These are phyloP conservation scores for Arthrobotrys musiformis DNA, from an alignment of 2,329 filamentous ascomycete genomes.

Conservation along the genomic window DNA sequence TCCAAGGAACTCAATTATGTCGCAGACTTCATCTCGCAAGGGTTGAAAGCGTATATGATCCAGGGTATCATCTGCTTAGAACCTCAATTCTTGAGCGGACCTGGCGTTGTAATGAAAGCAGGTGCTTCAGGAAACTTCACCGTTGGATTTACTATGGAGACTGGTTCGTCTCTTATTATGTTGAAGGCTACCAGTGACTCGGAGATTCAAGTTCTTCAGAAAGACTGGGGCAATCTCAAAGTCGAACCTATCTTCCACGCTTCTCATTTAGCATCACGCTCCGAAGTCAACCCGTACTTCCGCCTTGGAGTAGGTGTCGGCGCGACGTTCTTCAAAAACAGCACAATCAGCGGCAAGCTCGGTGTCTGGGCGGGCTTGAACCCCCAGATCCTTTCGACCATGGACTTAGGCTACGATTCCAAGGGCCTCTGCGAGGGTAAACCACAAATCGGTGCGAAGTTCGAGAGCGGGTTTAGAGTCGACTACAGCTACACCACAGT, in stretches of 20 bases:
- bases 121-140: constrained; percentile 23
- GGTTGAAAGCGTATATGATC: background rate
- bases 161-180: background rate
- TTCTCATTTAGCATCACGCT: background rate
- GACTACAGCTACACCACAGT: background rate
- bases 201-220: background rate
- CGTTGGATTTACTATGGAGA: constrained; percentile 13
- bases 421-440: constrained; percentile 15
- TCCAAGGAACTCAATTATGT: constrained; percentile 23
- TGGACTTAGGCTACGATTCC: constrained; percentile 5
- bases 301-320: constrained; percentile 28
- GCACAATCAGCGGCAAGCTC: background rate
- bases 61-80: constrained; percentile 5
- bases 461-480: constrained; percentile 15
- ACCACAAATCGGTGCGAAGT: constrained; percentile 8
- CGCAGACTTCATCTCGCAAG: background rate
- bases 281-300: constrained; percentile 28
- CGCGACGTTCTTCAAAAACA: constrained; percentile 18
- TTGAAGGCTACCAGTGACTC: background rate
- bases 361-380: constrained; percentile 27
- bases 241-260: background rate
- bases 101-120: constrained; percentile 10
- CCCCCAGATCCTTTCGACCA: background rate
- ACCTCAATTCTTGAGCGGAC: constrained; percentile 28
- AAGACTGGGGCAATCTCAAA: background rate